Conservation (phyloP, 2,329 filamentous ascomycete species). For the Sphaerulina populicola region DNA sequence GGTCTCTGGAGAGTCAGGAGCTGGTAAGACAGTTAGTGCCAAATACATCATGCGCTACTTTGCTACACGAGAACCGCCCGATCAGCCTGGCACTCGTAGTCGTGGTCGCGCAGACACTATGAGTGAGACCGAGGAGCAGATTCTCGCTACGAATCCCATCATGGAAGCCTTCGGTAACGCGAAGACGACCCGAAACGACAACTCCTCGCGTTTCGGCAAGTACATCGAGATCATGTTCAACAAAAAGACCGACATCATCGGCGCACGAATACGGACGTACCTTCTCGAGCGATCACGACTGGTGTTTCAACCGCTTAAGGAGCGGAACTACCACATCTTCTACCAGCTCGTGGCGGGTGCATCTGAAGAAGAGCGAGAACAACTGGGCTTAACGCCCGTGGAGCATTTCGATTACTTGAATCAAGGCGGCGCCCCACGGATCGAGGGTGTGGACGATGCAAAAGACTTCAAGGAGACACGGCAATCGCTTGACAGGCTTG, state of each 20-base stretch:
- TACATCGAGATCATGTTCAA: slow-evolving; percentile 99
- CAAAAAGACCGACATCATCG: slow-evolving; percentile 87
- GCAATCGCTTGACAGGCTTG: slow-evolving; percentile 78
- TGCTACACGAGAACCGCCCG: slow-evolving; percentile 88
- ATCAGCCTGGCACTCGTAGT: slow-evolving; percentile 67
- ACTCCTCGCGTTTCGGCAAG: slow-evolving; percentile 97
- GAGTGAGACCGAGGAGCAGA: slow-evolving; percentile 98
- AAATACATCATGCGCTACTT: slow-evolving; percentile 99
- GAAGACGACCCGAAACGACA: slow-evolving; percentile 99
- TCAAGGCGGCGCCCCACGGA: slow-evolving; percentile 81
- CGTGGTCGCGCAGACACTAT: slow-evolving; percentile 71
- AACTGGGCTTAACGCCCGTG: slow-evolving; percentile 68
- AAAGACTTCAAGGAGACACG: slow-evolving; percentile 86
- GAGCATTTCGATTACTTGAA: slow-evolving; percentile 96
- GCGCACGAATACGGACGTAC: slow-evolving; percentile 94
- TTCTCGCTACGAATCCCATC: slow-evolving; percentile 94
- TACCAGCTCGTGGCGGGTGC: slow-evolving; percentile 93
- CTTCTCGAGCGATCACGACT: slow-evolving; percentile 88
- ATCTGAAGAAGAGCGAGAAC: slow-evolving; percentile 71
- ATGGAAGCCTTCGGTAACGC: slow-evolving; percentile 99
- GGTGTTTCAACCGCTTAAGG: slow-evolving; percentile 94
- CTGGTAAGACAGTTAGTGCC: slow-evolving; percentile 96
- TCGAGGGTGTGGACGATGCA: slow-evolving; percentile 92
- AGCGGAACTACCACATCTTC: slow-evolving; percentile 98
- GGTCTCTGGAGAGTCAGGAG: slow-evolving; percentile 97